Conservation (phyloP, 345 rosid genomes). For the Heritiera fomes region DNA sequence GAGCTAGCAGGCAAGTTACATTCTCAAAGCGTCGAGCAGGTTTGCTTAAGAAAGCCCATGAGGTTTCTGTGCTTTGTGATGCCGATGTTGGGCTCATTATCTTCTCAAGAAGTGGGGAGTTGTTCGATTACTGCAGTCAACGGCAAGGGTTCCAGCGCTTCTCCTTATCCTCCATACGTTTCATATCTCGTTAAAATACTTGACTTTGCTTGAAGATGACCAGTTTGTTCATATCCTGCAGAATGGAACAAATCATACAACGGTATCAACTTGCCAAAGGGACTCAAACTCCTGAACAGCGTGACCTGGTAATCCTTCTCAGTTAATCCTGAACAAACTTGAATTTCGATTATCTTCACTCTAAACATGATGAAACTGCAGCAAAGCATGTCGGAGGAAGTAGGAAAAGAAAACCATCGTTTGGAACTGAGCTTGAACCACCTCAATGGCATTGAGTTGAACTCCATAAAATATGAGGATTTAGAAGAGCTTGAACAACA, state of each 20-base stretch:
- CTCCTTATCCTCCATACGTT: not conserved
- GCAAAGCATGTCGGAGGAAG: not conserved
- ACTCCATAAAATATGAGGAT: not conserved
- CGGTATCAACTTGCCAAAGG: not conserved
- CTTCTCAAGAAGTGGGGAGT: constrained; percentile 11
- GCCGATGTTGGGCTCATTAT: constrained; percentile 9
- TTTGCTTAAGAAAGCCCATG: constrained; percentile 7
- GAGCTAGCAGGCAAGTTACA: not conserved
- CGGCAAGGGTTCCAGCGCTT: not conserved
- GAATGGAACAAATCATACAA: not conserved
- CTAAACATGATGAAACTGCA: not conserved
- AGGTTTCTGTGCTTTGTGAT: constrained; percentile 15
- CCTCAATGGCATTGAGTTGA: not conserved
- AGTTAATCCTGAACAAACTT: not conserved
- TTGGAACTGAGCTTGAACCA: not conserved
- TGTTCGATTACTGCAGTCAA: constrained; percentile 3
- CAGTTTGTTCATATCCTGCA: not conserved
- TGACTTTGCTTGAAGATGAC: not conserved
- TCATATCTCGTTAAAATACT: not conserved
- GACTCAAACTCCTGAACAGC: not conserved
- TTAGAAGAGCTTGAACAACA: constrained; percentile 2
- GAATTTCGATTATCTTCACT: not conserved
- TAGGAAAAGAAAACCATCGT: not conserved
- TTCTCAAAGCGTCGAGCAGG: not conserved
- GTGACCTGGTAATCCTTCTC: not conserved